phyloP scores from a whole-genome alignment of 345 rosid species.

The Durio zibethinus region DNA sequence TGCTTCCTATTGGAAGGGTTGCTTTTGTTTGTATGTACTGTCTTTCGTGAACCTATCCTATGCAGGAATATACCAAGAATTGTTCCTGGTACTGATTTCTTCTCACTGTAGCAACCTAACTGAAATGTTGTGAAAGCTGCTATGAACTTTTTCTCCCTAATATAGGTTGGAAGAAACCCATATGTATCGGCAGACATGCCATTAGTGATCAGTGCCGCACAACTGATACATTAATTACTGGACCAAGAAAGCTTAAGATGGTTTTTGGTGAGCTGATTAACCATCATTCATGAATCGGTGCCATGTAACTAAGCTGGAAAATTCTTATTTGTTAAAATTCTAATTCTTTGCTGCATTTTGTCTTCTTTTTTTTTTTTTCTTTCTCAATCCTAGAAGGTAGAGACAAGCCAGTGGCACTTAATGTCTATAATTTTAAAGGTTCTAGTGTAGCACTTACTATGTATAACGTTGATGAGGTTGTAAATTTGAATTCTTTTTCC shows the following conservation, averaged over 20 bases:
- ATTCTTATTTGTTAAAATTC: neutral
- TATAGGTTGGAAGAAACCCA: slow-evolving; percentile 90
- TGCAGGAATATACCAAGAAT: slow-evolving; percentile 80
- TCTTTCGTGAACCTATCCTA: slow-evolving; percentile 90
- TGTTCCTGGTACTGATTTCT: slow-evolving; percentile 59
- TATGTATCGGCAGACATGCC: slow-evolving; percentile 97
- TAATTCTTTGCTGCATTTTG: neutral
- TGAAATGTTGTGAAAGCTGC: neutral
- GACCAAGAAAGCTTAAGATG: slow-evolving; percentile 92
- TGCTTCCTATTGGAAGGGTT: slow-evolving; percentile 20
- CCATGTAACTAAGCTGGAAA: neutral
- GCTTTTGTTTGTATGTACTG: slow-evolving; percentile 60
- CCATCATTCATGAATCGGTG: slow-evolving; percentile 16
- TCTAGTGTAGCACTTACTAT: slow-evolving; percentile 91
- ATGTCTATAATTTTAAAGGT: slow-evolving; percentile 76
- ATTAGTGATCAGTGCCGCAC: slow-evolving; percentile 97
- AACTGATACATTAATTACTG: slow-evolving; percentile 62
- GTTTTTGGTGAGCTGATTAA: slow-evolving; percentile 61
- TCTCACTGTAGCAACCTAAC: neutral
- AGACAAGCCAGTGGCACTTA: slow-evolving; percentile 51
- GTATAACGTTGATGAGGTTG: slow-evolving; percentile 84
- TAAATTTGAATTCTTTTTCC: too few species aligned
- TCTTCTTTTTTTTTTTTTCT: slow-evolving; percentile 3
- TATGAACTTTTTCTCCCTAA: slow-evolving; percentile 13
- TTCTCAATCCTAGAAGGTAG: slow-evolving; percentile 70